Evolutionary conservation across 768 basidiomycete genomes (phyloP), one percentile per base, ranked within the genome.

Genomic region (Fomitopsis serialis): DNA sequence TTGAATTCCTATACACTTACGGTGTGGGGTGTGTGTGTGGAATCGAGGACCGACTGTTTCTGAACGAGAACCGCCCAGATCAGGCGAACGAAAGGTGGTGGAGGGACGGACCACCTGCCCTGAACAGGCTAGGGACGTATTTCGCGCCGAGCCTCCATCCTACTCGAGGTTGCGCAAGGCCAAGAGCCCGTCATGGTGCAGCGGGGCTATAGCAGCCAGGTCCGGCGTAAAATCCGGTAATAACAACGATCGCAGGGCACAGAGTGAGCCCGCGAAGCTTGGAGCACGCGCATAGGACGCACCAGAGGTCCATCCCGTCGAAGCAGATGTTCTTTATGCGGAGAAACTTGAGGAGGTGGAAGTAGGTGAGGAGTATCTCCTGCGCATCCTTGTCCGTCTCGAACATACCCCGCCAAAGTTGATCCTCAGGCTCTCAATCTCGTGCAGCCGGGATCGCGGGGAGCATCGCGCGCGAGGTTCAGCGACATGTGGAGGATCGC

Each of bases 371-470:
- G 19, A 49, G 48, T 21, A 10, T n/a, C 12, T 49, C 48, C 8
- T 35, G 48, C 34, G 48, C 23, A 21, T 36, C 36, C 21, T 49
- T 35, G 48, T 32, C 34, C 48, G 37, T 36, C 35, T 49, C 48
- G 21, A 49, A 49, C 34, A 49, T 36, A 9, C 19, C 36, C 48
- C 48, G 48, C 22, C 21, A 23, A 49, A 49, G 48, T 40, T 40
- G 48, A 49, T 25, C 21, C 34, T 40, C 6, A 49, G 21, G 25
- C 36, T 32, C 36, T 49, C 48, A 5, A 49, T 22, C 22, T 49
- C 48, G 48, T 49, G 48, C 48, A 49, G 36, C 4, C 48, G 48
- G 48, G 35, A 40, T 24, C 3, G 34, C 15, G 15, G 48, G 48
- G 15, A 49, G 48, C 22, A 6, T 23, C 9, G 48, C 32, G 35